Percentiles rank a stretch among this genome's conserved stretches.
Evolutionary conservation across 805 yeast genomes (phyloP).

Genomic region (Candida wancherniae): DNA sequence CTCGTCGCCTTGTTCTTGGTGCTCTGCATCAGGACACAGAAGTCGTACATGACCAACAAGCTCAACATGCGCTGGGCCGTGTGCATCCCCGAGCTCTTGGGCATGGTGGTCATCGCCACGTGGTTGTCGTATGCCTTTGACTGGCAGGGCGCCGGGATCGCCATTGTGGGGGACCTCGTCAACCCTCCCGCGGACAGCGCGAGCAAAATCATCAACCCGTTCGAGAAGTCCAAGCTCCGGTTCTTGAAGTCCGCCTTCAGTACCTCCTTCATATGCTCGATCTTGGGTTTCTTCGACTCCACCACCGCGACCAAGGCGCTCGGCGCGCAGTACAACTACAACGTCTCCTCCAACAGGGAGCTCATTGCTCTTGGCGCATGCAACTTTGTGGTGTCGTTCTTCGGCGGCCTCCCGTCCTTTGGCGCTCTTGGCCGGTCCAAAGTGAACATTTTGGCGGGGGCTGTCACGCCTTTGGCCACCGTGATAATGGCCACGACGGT

Average conservation of each 20-base stretch:
- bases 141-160: slow-evolving; percentile 27
- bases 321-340: slow-evolving; percentile 28
- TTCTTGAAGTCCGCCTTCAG: slow-evolving; percentile 23
- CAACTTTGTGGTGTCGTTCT: slow-evolving; percentile 24
- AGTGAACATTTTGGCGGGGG: slow-evolving; percentile 41
- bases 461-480: slow-evolving; percentile 36
- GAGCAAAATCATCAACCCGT: slow-evolving; percentile 19
- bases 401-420: slow-evolving; percentile 33
- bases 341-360: slow-evolving; percentile 30
- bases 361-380: slow-evolving; percentile 29
- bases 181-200: slow-evolving; percentile 1
- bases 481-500: slow-evolving; percentile 29
- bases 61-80: slow-evolving; percentile 17
- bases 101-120: slow-evolving; percentile 29
- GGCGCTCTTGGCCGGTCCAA: slow-evolving; percentile 37
- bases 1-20: slow-evolving; percentile 20
- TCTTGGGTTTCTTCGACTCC: slow-evolving; percentile 32
- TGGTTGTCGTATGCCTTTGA: slow-evolving; percentile 20
- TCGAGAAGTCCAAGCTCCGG: slow-evolving; percentile 14
- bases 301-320: slow-evolving; percentile 32
- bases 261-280: slow-evolving; percentile 30
- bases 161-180: slow-evolving; percentile 25
- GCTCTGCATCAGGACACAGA: slow-evolving; percentile 18
- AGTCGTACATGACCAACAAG: slow-evolving; percentile 15
- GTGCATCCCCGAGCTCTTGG: slow-evolving; percentile 29